A percentile compares a stretch with the other conserved stretches of the same genome.
Evolutionary conservation across 306 rosid genomes (phyloP).

Genomic region (Pyrus bretschneideri): DNA sequence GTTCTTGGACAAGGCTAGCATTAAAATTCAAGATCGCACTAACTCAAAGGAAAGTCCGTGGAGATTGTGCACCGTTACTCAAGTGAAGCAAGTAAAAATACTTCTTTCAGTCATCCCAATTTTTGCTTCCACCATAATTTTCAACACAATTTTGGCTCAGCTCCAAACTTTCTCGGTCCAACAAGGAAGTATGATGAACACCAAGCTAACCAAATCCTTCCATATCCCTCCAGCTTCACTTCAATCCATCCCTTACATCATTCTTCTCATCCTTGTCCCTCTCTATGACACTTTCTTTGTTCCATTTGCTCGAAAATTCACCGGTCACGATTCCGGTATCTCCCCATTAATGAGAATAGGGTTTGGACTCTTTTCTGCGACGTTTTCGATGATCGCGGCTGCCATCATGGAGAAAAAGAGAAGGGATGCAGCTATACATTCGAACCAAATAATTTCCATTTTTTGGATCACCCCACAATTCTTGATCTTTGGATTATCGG

Average conservation of each 20-base stretch:
- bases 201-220: slow-evolving; percentile 55
- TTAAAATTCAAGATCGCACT: slow-evolving; percentile 37
- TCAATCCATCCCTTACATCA: slow-evolving; percentile 80
- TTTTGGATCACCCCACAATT: slow-evolving; percentile 97
- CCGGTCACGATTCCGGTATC: slow-evolving; percentile 80
- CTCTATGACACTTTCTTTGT: slow-evolving; percentile 74
- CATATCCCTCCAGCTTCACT: slow-evolving; percentile 88
- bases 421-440: slow-evolving; percentile 49
- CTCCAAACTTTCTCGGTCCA: slow-evolving; percentile 97
- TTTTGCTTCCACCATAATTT: slow-evolving; percentile 88
- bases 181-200: slow-evolving; percentile 85
- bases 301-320: slow-evolving; percentile 68
- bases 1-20: slow-evolving; percentile 88
- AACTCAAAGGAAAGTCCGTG: slow-evolving; percentile 61
- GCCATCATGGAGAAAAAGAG: slow-evolving; percentile 76
- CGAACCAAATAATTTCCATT: slow-evolving; percentile 47
- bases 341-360: slow-evolving; percentile 78
- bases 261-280: slow-evolving; percentile 76
- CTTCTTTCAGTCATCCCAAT: slow-evolving; percentile 75
- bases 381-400: slow-evolving; percentile 91
- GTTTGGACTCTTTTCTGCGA: slow-evolving; percentile 66
- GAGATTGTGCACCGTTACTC: slow-evolving; percentile 63
- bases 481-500: slow-evolving; percentile 85
- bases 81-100: slow-evolving; percentile 78
- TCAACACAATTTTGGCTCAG: slow-evolving; percentile 94